A percentile compares a stretch with the other conserved stretches of the same genome.
These are phyloP conservation scores for Echinosophora koreensis DNA, from an alignment of 306 rosid genomes.

Conservation along the genomic window DNA sequence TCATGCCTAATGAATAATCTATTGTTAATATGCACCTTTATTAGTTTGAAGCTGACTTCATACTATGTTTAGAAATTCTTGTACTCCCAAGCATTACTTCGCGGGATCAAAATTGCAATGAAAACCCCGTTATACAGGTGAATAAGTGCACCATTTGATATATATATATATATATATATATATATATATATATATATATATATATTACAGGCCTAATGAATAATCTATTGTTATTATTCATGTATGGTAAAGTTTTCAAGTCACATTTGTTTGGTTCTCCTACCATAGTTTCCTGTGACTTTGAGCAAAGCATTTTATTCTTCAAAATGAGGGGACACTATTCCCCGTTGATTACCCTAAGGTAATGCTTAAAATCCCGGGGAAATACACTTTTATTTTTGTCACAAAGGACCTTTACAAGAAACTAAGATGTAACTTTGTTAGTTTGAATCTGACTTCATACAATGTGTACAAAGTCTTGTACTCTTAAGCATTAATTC, in stretches of 20 bases:
- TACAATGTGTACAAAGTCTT: slow-evolving; percentile 56
- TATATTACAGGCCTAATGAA: not conserved
- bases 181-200: not conserved
- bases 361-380: slow-evolving; percentile 73
- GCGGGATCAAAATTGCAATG: no score
- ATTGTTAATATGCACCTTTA: no score
- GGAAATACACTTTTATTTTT: slow-evolving; percentile 57
- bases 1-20: no score
- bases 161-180: no score
- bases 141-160: no score
- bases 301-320: slow-evolving; percentile 72
- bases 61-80: no score
- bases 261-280: slow-evolving; percentile 77
- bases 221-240: slow-evolving; percentile 44
- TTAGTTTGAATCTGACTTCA: slow-evolving; percentile 61
- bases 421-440: slow-evolving; percentile 62
- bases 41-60: no score
- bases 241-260: slow-evolving; percentile 84
- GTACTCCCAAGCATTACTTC: no score
- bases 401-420: slow-evolving; percentile 68
- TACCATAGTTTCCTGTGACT: slow-evolving; percentile 82
- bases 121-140: no score
- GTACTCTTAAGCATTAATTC: slow-evolving; percentile 61
- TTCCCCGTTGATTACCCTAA: slow-evolving; percentile 77
- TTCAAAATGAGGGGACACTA: slow-evolving; percentile 79